A percentile compares a stretch with the other conserved stretches of the same genome.
Evolutionary conservation across 768 basidiomycete species (phyloP).

Genomic region (Austroboletus festivus): DNA sequence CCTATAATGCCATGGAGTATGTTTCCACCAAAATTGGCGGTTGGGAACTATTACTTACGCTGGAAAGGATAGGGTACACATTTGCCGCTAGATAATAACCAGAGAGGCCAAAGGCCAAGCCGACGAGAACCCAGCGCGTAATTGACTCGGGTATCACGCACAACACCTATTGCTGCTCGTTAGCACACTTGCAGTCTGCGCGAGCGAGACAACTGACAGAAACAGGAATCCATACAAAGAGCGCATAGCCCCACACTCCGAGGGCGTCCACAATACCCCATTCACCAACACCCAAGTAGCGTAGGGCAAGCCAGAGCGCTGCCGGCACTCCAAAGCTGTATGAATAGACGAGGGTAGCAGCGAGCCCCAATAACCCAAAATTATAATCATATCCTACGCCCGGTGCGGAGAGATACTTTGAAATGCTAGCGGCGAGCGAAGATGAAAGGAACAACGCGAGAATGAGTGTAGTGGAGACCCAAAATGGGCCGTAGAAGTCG

Average conservation of each 20-base stretch:
- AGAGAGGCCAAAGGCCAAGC: constrained; percentile 70
- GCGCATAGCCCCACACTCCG: constrained; percentile 76
- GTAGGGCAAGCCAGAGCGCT: constrained; percentile 76
- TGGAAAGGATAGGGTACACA: constrained; percentile 86
- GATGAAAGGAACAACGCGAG: constrained; percentile 93
- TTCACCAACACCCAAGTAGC: constrained; percentile 85
- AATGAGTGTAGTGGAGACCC: constrained; percentile 94
- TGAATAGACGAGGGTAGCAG: constrained; percentile 78
- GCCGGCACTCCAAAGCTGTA: constrained; percentile 85
- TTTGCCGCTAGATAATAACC: constrained; percentile 84
- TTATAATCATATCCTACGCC: constrained; percentile 68
- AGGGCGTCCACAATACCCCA: constrained; percentile 87
- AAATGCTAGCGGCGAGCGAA: constrained; percentile 83
- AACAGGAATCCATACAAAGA: constrained; percentile 87
- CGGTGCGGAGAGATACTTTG: constrained; percentile 74
- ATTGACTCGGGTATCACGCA: constrained; percentile 84
- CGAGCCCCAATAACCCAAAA: constrained; percentile 80
- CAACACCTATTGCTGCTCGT: constrained; percentile 52
- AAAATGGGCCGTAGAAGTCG: constrained; percentile 91
- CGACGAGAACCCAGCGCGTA: constrained; percentile 78
- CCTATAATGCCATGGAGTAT: constrained; percentile 42
- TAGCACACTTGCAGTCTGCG: neutral
- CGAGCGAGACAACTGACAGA: constrained; percentile 48
- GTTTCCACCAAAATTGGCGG: too few relatives aligned
- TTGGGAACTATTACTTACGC: constrained; percentile 46